phyloP scores from a whole-genome alignment of 768 basidiomycete species.

The Nevesoporus exiguus region DNA sequence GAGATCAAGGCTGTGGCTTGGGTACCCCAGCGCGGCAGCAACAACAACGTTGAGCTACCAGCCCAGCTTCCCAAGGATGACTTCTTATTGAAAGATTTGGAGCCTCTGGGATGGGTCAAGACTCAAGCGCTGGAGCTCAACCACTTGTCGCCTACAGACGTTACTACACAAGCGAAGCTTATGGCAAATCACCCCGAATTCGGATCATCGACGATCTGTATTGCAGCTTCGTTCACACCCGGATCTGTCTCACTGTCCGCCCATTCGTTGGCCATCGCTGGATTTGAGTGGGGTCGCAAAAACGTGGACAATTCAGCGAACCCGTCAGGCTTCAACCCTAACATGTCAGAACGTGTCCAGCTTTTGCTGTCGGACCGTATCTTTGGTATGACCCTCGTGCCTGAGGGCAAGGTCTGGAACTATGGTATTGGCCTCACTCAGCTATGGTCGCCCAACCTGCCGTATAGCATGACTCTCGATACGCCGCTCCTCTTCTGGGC shows the following conservation, averaged over 20 bases:
- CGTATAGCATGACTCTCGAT: slow-evolving; percentile 82
- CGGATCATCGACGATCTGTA: slow-evolving; percentile 89
- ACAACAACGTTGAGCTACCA: slow-evolving; percentile 91
- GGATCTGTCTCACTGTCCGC: slow-evolving; percentile 95
- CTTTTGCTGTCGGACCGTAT: slow-evolving; percentile 92
- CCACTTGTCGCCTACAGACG: slow-evolving; percentile 89
- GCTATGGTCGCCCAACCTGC: slow-evolving; percentile 78
- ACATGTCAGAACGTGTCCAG: slow-evolving; percentile 96
- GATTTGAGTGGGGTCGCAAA: slow-evolving; percentile 98
- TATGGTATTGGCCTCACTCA: slow-evolving; percentile 94
- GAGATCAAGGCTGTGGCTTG: slow-evolving; percentile 98
- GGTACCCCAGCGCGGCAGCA: slow-evolving; percentile 96
- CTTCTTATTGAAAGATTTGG: slow-evolving; percentile 90
- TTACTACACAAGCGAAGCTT: slow-evolving; percentile 91
- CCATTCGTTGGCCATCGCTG: slow-evolving; percentile 84
- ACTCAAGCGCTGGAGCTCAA: slow-evolving; percentile 92
- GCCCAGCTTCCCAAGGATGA: slow-evolving; percentile 89
- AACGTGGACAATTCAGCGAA: slow-evolving; percentile 82
- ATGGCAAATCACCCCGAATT: slow-evolving; percentile 97
- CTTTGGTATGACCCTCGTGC: slow-evolving; percentile 92
- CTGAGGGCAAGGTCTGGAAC: slow-evolving; percentile 95
- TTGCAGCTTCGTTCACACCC: slow-evolving; percentile 95
- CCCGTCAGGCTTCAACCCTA: slow-evolving; percentile 93
- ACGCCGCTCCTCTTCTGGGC: slow-evolving; percentile 97
- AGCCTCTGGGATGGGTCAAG: slow-evolving; percentile 95